Percentiles rank a stretch among this genome's conserved stretches.
Evolutionary conservation across 352 stramenopile species (phyloP).

Genomic region (Phytophthora europaea): DNA sequence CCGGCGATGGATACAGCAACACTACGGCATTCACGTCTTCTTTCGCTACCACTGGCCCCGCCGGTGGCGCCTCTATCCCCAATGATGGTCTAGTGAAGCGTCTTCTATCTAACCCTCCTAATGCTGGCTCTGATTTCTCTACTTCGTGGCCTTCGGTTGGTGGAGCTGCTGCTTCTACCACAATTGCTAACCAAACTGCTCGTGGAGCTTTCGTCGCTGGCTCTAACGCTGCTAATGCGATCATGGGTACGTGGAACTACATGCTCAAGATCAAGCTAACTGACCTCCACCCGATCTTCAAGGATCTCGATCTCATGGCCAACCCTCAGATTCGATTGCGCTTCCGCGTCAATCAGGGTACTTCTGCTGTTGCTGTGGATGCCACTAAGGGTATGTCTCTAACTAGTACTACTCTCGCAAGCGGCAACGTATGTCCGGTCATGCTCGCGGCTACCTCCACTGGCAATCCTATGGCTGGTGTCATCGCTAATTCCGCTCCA

Average conservation of each 20-base stretch:
- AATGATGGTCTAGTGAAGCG: not conserved
- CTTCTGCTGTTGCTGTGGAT: not conserved
- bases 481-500: too few relatives aligned
- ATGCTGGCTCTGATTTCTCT: not conserved
- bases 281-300: slow-evolving; percentile 10
- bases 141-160: not conserved
- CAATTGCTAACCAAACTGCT: not conserved
- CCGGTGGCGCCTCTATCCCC: too few relatives aligned
- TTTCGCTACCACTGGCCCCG: too few relatives aligned
- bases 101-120: not conserved
- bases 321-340: slow-evolving; percentile 15
- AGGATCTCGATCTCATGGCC: slow-evolving; percentile 9
- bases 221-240: too few relatives aligned
- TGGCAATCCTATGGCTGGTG: too few relatives aligned
- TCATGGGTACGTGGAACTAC: slow-evolving; percentile 16
- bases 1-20: too few relatives aligned
- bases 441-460: too few relatives aligned
- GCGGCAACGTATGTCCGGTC: too few relatives aligned
- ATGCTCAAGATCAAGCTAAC: slow-evolving; percentile 4
- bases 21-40: too few relatives aligned
- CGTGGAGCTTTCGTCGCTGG: not conserved
- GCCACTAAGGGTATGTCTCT: too few relatives aligned
- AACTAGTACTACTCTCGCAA: too few relatives aligned
- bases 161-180: not conserved
- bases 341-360: slow-evolving; percentile 15